phyloP scores from a whole-genome alignment of 352 stramenopile genomes.

The Phytopythium mirpurense region DNA sequence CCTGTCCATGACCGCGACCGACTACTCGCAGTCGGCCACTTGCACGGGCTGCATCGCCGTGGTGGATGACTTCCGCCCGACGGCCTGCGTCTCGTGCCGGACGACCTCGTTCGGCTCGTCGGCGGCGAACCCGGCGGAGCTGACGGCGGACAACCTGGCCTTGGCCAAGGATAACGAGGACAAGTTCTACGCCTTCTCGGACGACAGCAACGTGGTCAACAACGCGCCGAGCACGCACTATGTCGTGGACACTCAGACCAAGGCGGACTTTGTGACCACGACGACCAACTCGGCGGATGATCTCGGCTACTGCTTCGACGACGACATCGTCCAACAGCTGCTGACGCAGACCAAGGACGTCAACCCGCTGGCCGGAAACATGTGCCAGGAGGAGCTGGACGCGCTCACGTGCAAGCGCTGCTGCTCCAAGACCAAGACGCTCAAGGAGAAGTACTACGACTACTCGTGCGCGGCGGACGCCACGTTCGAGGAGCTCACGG shows the following conservation, averaged over 20 bases:
- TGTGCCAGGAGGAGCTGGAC: neutral
- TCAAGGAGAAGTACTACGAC: slow-evolving; percentile 1
- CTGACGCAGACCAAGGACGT: neutral
- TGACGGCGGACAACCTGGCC: neutral
- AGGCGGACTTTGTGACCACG: neutral
- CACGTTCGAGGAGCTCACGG: neutral
- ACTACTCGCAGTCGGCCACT: slow-evolving; percentile 23
- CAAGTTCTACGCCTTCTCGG: neutral
- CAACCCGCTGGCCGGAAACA: neutral
- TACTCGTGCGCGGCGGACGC: neutral
- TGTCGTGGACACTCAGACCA: neutral
- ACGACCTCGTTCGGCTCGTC: neutral
- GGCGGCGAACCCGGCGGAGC: neutral
- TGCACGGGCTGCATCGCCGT: slow-evolving; percentile 44
- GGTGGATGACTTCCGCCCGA: slow-evolving; percentile 35
- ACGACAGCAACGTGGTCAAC: neutral
- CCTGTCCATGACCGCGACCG: slow-evolving; percentile 26
- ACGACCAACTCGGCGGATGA: neutral
- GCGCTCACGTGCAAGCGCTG: neutral
- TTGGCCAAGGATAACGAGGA: neutral
- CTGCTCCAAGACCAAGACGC: slow-evolving; percentile 1
- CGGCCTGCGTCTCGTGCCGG: neutral
- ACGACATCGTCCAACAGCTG: neutral
- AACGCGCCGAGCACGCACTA: neutral
- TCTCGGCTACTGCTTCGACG: neutral